Base-by-base conservation (phyloP, 768 basidiomycete genomes). In the Sarcodon sp. region DNA sequence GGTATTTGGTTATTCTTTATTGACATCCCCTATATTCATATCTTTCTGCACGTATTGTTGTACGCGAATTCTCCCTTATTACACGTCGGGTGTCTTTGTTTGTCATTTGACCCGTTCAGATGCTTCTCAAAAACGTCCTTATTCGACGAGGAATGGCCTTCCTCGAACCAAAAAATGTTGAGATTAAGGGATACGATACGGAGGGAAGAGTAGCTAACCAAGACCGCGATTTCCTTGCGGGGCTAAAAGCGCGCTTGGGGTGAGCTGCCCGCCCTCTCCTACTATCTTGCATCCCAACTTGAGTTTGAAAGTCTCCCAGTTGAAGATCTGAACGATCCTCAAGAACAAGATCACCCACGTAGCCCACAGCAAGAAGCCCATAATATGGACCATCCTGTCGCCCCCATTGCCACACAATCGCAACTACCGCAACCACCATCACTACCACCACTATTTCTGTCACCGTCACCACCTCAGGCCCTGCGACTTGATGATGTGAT, bases 121-220 rank as follows among this genome's bases (percentile, higher is more conserved):
- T 91, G 57, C 59, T 83, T 33, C 65, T 96, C 35, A 81, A 77
- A 56, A 73, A 84, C 47, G 80, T 83, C 6, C 69, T 68, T 21
- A 70, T 89, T 31, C 75, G 80, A 16, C 69, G 75, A 35, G 87
- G 87, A 4, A 76, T 83, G 43, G 83, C 82, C 0, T 81, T 86
- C 49, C 77, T 97, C 6, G 82, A 89, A 55, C 87, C 88, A 1
- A 63, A 66, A 6, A 80, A 75, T 31, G 70, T 87, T 6, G 66
- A 64, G 3, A 57, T 86, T 49, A 69, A 79, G 51, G 84, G 80
- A 0, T 70, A 81, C 50, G 66, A 68, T 47, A 76, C 77, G 6
- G 77, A 77, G 31, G 86, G 88, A 43, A 72, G 80, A 21, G 80
- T 91, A 38, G 66, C 53, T 3, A 55, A 71, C 16, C 81, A 79